A percentile compares a stretch with the other conserved stretches of the same genome.
Evolutionary conservation across 2,329 filamentous ascomycete species (phyloP).

Genomic region (Penicillium sp.): DNA sequence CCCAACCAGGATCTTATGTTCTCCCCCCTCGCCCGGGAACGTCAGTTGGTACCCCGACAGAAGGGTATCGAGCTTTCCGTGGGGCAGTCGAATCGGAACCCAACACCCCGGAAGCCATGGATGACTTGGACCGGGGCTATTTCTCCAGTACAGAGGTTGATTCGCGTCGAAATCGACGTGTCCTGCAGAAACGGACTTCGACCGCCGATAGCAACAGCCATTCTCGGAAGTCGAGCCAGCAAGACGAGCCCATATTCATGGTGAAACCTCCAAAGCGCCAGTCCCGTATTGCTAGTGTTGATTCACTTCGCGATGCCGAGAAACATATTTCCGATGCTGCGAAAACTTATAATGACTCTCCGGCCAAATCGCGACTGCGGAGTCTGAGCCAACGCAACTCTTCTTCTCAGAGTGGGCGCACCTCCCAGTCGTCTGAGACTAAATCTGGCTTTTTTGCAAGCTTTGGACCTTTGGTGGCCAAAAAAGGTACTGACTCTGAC

Average conservation of each 20-base stretch:
- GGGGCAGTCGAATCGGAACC: constrained; percentile 33
- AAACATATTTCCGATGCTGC: constrained; percentile 54
- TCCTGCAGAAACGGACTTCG: constrained; percentile 71
- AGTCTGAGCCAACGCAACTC: constrained; percentile 60
- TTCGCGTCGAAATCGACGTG: constrained; percentile 66
- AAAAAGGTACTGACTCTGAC: constrained; percentile 49
- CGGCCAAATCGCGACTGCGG: constrained; percentile 53
- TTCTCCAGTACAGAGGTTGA: constrained; percentile 89
- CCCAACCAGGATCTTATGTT: constrained; percentile 34
- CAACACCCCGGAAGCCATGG: constrained; percentile 34
- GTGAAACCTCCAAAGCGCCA: constrained; percentile 69
- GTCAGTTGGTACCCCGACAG: constrained; percentile 26
- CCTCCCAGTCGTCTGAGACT: constrained; percentile 54
- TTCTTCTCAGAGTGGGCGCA: constrained; percentile 40
- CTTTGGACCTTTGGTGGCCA: constrained; percentile 47
- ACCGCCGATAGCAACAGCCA: constrained; percentile 49
- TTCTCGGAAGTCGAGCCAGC: constrained; percentile 72
- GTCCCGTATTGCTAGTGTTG: constrained; percentile 75
- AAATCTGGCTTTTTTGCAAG: constrained; percentile 47
- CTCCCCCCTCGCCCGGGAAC: constrained; percentile 36
- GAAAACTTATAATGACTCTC: constrained; percentile 67
- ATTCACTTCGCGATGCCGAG: constrained; percentile 64
- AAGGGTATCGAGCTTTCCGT: constrained; percentile 15
- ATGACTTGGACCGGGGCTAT: constrained; percentile 81
- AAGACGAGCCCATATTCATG: constrained; percentile 66